Conservation (phyloP, 306 rosid genomes). For the Astragalus glycyphyllos region DNA sequence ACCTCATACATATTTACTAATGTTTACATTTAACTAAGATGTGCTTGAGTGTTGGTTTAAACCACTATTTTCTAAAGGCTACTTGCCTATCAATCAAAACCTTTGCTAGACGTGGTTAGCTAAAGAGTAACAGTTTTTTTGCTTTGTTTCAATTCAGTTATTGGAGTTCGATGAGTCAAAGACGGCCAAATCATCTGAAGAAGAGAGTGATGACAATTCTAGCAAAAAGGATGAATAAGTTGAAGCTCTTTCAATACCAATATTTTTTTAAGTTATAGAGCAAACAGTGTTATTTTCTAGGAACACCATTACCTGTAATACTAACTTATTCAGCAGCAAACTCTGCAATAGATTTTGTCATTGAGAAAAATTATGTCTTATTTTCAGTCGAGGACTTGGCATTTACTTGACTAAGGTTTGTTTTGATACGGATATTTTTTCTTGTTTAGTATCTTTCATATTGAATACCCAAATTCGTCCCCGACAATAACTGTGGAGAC, state of each 20-base stretch:
- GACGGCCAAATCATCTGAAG: conserved; percentile 52
- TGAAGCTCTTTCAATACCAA: conserved; percentile 13
- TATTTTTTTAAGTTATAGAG: conserved; percentile 22
- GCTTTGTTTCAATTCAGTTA: conserved; percentile 51
- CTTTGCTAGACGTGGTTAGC: conserved; percentile 8
- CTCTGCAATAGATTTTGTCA: conserved; percentile 53
- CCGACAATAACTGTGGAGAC: no score
- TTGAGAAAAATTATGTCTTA: conserved; percentile 46
- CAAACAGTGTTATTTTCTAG: conserved; percentile 36
- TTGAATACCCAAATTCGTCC: no score
- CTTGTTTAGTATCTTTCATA: not conserved
- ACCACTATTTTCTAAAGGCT: no score
- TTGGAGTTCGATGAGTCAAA: conserved; percentile 83
- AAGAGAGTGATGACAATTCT: conserved; percentile 53
- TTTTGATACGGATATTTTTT: not conserved
- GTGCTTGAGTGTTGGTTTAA: no score
- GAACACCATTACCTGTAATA: conserved; percentile 47
- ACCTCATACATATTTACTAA: no score
- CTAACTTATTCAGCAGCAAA: conserved; percentile 51
- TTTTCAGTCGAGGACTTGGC: not conserved
- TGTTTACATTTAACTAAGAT: no score
- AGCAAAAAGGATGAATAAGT: conserved; percentile 72
- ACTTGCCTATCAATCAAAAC: no score
- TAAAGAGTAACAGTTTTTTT: not conserved
- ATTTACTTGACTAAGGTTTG: not conserved